Evolutionary conservation across 106 monocot genomes (phyloP).

Genomic region (Acanthochlamys bracteata): DNA sequence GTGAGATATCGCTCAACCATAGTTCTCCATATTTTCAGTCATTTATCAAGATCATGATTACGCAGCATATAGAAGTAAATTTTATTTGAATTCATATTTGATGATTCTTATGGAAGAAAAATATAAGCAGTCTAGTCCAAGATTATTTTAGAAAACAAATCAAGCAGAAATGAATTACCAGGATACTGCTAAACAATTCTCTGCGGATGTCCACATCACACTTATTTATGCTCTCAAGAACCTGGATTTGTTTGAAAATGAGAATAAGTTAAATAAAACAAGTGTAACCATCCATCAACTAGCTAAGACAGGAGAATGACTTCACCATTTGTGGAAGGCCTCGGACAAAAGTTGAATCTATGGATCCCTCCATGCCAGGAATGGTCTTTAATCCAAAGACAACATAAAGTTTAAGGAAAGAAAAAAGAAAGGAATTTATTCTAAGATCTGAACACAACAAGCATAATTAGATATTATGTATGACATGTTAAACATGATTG

Average conservation of each 20-base stretch:
- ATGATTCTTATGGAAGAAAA: too few species aligned
- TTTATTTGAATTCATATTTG: too few species aligned
- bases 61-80: too few species aligned
- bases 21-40: too few species aligned
- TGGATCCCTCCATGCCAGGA: conserved; percentile 70
- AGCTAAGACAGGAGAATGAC: background rate
- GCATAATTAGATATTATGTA: too few species aligned
- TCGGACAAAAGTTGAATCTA: conserved; percentile 39
- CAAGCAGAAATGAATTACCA: conserved; percentile 39
- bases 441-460: too few species aligned
- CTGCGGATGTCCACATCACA: conserved; percentile 93
- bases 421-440: too few species aligned
- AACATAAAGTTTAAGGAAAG: background rate
- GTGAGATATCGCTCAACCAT: too few species aligned
- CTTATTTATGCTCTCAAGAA: conserved; percentile 93
- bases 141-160: background rate
- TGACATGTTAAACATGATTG: too few species aligned
- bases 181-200: conserved; percentile 90
- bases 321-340: conserved; percentile 92
- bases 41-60: too few species aligned
- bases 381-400: conserved; percentile 47
- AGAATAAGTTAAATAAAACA: background rate
- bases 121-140: too few species aligned
- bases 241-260: conserved; percentile 25
- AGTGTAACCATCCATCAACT: background rate